These are phyloP conservation scores for Geosmithia flava DNA, from an alignment of 2,329 filamentous ascomycete species.

Conservation along the genomic window DNA sequence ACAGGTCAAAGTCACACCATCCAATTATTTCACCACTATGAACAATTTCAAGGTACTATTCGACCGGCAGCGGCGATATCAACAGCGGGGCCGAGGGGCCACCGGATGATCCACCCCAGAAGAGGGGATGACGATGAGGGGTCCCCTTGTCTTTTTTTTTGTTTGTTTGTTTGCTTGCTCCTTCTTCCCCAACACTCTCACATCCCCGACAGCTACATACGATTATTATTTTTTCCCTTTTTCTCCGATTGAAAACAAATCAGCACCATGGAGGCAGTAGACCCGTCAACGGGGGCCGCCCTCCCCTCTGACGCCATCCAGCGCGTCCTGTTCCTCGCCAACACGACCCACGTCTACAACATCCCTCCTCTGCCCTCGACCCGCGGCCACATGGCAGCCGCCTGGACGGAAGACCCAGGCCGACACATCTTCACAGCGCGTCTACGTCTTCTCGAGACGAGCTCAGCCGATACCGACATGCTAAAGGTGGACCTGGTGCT, in stretches of 20 bases:
- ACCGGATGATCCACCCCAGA: neutral
- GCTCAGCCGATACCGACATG: conserved; percentile 27
- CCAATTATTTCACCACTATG: no score
- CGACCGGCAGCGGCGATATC: neutral
- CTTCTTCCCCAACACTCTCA: neutral
- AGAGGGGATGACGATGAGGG: neutral
- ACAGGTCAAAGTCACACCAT: no score
- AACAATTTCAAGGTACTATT: neutral
- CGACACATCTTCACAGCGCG: conserved; percentile 79
- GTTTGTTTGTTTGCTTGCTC: neutral
- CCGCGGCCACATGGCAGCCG: conserved; percentile 64
- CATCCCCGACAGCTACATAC: neutral
- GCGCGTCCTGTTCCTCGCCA: conserved; percentile 67
- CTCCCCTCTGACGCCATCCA: conserved; percentile 70
- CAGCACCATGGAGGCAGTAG: conserved; percentile 45
- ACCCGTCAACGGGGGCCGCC: conserved; percentile 57
- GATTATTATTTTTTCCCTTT: neutral
- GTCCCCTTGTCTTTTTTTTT: conserved; percentile 1
- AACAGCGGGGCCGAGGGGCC: neutral
- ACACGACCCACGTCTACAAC: conserved; percentile 72
- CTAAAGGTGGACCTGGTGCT: conserved; percentile 67
- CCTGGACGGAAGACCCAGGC: conserved; percentile 61
- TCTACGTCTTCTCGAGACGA: conserved; percentile 64
- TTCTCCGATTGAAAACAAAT: neutral
- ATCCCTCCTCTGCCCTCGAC: conserved; percentile 70